Percentiles rank a stretch among this genome's conserved stretches.
Conservation (phyloP, 139 green algal species). For the Helicosporidium sp. region DNA sequence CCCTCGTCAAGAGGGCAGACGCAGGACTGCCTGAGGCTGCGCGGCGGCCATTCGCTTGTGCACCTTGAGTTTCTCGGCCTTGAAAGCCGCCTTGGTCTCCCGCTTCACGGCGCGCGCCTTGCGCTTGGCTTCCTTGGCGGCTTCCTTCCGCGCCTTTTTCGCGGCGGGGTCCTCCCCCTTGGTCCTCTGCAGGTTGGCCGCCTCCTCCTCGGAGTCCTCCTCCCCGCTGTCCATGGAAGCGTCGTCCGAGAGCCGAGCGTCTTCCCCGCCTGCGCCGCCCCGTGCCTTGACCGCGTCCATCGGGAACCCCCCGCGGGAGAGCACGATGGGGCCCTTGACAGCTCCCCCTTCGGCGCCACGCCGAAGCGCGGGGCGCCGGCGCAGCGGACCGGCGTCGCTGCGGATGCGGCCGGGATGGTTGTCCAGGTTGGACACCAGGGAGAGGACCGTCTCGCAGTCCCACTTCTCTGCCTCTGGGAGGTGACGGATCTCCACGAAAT, state of each 20-base stretch:
- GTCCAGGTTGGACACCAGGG: slow-evolving; percentile 53
- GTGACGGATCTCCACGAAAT: not conserved
- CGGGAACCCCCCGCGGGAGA: not conserved
- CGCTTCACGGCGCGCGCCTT: slow-evolving; percentile 56
- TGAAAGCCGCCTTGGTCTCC: slow-evolving; percentile 56
- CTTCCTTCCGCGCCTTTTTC: slow-evolving; percentile 51
- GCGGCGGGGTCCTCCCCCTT: slow-evolving; percentile 66
- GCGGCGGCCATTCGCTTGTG: slow-evolving; percentile 7
- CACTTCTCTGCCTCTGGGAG: slow-evolving; percentile 33
- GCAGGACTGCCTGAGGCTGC: slow-evolving; percentile 8
- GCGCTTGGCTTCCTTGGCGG: slow-evolving; percentile 50
- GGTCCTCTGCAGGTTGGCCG: slow-evolving; percentile 7
- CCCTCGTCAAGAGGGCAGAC: slow-evolving; percentile 6
- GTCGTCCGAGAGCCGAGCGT: not conserved
- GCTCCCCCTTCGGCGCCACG: not conserved
- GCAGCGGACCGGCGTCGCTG: slow-evolving; percentile 10
- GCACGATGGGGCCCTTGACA: not conserved
- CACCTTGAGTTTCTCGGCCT: slow-evolving; percentile 26
- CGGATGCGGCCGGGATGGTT: slow-evolving; percentile 54
- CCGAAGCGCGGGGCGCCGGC: not conserved
- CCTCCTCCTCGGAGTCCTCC: not conserved
- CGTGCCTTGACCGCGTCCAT: not conserved
- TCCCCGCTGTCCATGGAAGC: not conserved
- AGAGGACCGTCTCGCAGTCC: slow-evolving; percentile 78
- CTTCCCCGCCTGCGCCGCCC: not conserved